Base-by-base conservation (phyloP, 78 protist genomes). In the Cavenderia fasciculata region DNA sequence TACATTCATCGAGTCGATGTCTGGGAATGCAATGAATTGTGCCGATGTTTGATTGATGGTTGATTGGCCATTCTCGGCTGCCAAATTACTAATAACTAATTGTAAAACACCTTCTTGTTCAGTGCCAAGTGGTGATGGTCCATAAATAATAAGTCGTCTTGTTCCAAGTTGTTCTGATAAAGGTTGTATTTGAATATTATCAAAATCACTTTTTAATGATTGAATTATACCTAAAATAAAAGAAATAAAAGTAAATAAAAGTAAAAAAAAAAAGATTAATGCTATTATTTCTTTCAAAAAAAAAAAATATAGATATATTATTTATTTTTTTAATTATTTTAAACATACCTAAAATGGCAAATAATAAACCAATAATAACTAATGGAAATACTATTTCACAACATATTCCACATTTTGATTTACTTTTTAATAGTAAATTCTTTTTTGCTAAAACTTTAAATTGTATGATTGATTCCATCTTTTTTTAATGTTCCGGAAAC, bases 341-440 rank as follows among this genome's bases (percentile, higher is more conserved):
- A 49, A 70, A 44, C 86, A 29, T 61, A 75, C 86, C 27, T 75
- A 75, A 75, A 21, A 75, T 1, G 1, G 46, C 36, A 46, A 59
- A 75, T 31, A 75, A 46, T 41, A 59, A 10, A 31, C 31, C 46
- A 43, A 75, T 46, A 10, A 63, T 46, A 19, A 75, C 2, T 8
- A 59, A 12, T 2, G 86, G 86, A 33, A 27, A 5, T 43, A 75
- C 14, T 16, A 61, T 52, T 46, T 75, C 73, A 4, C 4, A 0
- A 2, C 23, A 2, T 27, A 75, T 2, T 33, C 68, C 68, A 43
- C 66, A 57, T 61, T 75, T 75, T 8, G 40, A 36, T 21, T 75
- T 75, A 33, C 34, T 49, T 31, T 75, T 75, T 44, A 75, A 59
- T 21, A 63, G 19, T 19, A 44, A 59, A 34, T 75, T 75, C 41